Conservation (phyloP, 345 rosid species). For the Citrus maxima region DNA sequence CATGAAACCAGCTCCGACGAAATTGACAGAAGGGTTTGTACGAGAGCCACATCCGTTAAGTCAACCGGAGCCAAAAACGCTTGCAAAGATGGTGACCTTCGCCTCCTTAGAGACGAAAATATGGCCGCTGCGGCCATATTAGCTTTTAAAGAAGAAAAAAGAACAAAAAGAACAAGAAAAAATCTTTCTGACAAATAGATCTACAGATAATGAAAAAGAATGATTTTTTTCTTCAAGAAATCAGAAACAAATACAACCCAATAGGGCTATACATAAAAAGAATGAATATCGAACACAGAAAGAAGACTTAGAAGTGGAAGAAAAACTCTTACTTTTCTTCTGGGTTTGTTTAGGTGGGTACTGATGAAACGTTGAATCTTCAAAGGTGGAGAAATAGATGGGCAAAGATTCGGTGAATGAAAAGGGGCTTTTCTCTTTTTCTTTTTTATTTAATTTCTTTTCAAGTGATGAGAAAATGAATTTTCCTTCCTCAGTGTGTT, state of each 20-base stretch:
- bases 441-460: background rate
- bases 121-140: slow-evolving; percentile 81
- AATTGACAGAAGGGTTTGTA: slow-evolving; percentile 58
- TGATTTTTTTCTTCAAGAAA: background rate
- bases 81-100: slow-evolving; percentile 74
- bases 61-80: slow-evolving; percentile 86
- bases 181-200: background rate
- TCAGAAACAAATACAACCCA: background rate
- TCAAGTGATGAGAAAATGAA: background rate
- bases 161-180: background rate
- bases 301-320: slow-evolving; percentile 5
- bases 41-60: slow-evolving; percentile 61
- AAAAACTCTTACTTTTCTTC: slow-evolving; percentile 1
- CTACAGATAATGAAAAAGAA: background rate
- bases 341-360: background rate
- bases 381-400: slow-evolving; percentile 3
- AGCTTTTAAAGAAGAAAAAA: background rate
- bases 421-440: background rate
- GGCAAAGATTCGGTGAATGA: background rate
- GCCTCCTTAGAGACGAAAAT: slow-evolving; percentile 74
- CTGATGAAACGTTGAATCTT: slow-evolving; percentile 15
- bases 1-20: slow-evolving; percentile 57
- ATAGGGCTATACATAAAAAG: background rate
- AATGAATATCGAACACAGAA: slow-evolving; percentile 7
- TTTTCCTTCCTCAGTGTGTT: background rate